A percentile compares a stretch with the other conserved stretches of the same genome.
These are phyloP conservation scores for Cyclotella sp. DNA, from an alignment of 108 stramenopile species.

Conservation along the genomic window DNA sequence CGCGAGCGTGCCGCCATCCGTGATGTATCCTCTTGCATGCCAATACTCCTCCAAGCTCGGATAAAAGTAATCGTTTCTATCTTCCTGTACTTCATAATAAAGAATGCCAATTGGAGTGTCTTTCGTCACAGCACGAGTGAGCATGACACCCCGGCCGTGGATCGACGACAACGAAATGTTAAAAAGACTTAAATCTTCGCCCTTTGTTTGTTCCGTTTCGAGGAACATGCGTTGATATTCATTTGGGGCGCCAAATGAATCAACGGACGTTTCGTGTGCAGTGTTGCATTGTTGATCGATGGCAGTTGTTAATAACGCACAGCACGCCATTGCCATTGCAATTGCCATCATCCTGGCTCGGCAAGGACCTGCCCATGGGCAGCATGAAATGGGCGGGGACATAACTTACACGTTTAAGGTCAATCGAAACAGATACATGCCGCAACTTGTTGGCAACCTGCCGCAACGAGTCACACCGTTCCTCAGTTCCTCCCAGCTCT, in stretches of 20 bases:
- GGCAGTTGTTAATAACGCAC: too few species aligned
- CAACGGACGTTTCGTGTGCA: too few species aligned
- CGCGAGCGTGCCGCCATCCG: not conserved
- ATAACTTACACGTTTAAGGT: too few species aligned
- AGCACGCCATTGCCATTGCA: too few species aligned
- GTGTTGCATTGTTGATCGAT: too few species aligned
- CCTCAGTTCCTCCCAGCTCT: too few species aligned
- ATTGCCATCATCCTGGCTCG: too few species aligned
- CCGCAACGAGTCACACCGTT: too few species aligned
- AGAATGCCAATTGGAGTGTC: not conserved
- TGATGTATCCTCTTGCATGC: slow-evolving; percentile 6
- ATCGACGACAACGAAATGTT: not conserved
- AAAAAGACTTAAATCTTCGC: slow-evolving; percentile 3
- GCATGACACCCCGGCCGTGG: slow-evolving; percentile 1
- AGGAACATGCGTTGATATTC: not conserved
- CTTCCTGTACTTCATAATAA: not conserved
- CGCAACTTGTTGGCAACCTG: too few species aligned
- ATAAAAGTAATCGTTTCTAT: not conserved
- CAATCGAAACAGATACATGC: too few species aligned
- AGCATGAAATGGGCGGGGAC: too few species aligned
- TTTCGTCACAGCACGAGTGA: not conserved
- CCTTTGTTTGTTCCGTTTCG: not conserved
- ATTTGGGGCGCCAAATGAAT: not conserved
- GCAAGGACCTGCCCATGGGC: too few species aligned
- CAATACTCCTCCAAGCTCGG: not conserved